Conservation (phyloP, 169 alveolate species). For the Plasmodium sp. region DNA sequence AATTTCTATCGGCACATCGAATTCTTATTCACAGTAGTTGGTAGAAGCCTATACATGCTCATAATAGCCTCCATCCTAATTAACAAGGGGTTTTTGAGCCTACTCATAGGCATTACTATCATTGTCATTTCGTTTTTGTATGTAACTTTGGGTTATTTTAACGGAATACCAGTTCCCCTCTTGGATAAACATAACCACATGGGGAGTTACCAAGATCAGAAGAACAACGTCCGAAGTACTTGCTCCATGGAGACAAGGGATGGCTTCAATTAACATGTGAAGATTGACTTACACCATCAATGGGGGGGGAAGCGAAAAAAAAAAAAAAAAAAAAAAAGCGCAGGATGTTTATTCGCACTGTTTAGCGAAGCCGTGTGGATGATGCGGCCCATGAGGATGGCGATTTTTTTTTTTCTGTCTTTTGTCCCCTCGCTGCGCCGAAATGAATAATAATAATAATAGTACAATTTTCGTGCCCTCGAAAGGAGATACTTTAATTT, state of each 20-base stretch:
- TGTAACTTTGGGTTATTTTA: conserved; percentile 34
- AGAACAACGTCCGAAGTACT: conserved; percentile 19
- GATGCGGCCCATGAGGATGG: neutral
- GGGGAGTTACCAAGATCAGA: neutral
- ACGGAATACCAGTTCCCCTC: conserved; percentile 37
- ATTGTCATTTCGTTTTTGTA: conserved; percentile 20
- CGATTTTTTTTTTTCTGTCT: neutral
- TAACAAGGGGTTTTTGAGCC: conserved; percentile 11
- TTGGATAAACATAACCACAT: conserved; percentile 9
- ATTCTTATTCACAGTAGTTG: conserved; percentile 62
- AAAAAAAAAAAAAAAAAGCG: neutral
- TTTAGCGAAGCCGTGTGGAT: neutral
- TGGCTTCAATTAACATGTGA: conserved; percentile 7
- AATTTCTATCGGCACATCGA: conserved; percentile 29
- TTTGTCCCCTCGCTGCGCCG: neutral
- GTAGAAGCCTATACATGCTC: conserved; percentile 48
- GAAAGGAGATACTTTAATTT: neutral
- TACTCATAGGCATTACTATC: conserved; percentile 7
- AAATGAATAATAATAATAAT: neutral
- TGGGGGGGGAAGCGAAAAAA: neutral
- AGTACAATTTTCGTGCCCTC: neutral
- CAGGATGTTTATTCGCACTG: conserved; percentile 7
- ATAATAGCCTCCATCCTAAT: conserved; percentile 47
- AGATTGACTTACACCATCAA: neutral
- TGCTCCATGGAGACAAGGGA: conserved; percentile 46